A percentile compares a stretch with the other conserved stretches of the same genome.
phyloP scores from a whole-genome alignment of 78 protist species.

The Paratrimastix pyriformis region DNA sequence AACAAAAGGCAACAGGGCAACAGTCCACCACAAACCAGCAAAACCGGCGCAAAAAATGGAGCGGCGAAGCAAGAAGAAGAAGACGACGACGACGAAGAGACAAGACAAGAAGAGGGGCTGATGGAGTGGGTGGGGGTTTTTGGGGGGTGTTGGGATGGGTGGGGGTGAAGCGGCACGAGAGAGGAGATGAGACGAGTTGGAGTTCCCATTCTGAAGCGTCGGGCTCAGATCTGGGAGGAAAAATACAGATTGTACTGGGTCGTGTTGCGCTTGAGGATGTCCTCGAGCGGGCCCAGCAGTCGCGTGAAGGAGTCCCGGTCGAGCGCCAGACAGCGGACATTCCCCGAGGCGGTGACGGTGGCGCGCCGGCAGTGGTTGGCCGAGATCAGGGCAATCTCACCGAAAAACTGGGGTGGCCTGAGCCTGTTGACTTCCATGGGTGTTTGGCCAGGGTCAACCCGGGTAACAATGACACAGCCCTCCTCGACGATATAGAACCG shows the following conservation, averaged over 20 bases:
- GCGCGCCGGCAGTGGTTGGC: conserved; percentile 65
- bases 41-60: too few relatives aligned
- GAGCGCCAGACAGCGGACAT: conserved; percentile 46
- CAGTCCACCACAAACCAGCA: too few relatives aligned
- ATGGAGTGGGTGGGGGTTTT: too few relatives aligned
- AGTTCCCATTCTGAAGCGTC: too few relatives aligned
- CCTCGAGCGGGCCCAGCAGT: conserved; percentile 62
- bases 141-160: too few relatives aligned
- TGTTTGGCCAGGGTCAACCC: not conserved
- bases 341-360: conserved; percentile 52
- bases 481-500: conserved; percentile 6
- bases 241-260: conserved; percentile 26
- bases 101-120: too few relatives aligned
- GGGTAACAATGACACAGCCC: not conserved
- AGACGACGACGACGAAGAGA: too few relatives aligned
- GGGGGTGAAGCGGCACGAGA: too few relatives aligned
- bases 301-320: conserved; percentile 62
- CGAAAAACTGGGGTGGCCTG: not conserved
- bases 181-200: too few relatives aligned
- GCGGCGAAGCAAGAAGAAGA: too few relatives aligned
- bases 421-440: not conserved
- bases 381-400: conserved; percentile 71
- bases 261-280: conserved; percentile 56
- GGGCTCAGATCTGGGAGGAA: too few relatives aligned
- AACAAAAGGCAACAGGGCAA: too few relatives aligned